Conservation (phyloP, 768 basidiomycete genomes). For the button mushroom (Agaricus bisporus) region DNA sequence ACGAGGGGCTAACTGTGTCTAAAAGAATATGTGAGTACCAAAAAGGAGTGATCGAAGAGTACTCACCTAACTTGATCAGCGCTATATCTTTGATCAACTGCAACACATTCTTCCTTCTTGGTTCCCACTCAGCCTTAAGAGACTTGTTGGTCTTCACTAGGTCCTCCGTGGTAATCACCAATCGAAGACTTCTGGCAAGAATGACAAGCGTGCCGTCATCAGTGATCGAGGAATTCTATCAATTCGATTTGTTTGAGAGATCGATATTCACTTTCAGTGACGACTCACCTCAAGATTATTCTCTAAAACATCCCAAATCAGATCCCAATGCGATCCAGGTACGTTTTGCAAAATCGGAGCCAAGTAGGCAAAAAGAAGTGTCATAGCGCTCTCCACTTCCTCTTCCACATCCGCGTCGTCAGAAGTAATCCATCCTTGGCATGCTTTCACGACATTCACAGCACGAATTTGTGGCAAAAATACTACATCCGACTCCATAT, state of each 20-base stretch:
- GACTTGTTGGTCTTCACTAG: constrained; percentile 66
- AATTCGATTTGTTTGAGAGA: not conserved
- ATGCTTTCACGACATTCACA: constrained; percentile 80
- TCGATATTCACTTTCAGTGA: not conserved
- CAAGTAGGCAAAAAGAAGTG: constrained; percentile 64
- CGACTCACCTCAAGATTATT: constrained; percentile 75
- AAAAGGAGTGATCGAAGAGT: not conserved
- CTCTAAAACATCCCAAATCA: constrained; percentile 86
- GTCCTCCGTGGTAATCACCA: constrained; percentile 67
- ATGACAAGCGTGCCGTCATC: constrained; percentile 54
- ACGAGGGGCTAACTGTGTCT: constrained; percentile 25
- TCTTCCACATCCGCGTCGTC: constrained; percentile 75
- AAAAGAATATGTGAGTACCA: constrained; percentile 8
- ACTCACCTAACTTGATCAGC: constrained; percentile 46
- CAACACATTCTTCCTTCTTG: constrained; percentile 45
- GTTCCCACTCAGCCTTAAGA: constrained; percentile 64
- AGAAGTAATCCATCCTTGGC: constrained; percentile 70
- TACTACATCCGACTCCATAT: constrained; percentile 68
- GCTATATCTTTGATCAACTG: constrained; percentile 58
- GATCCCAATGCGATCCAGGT: constrained; percentile 86
- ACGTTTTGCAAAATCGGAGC: constrained; percentile 87
- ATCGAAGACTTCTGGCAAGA: constrained; percentile 62
- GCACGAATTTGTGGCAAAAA: constrained; percentile 84
- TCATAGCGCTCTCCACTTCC: constrained; percentile 74
- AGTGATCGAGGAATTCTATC: constrained; percentile 51